Conservation (phyloP, 2,329 filamentous ascomycete genomes). For the Colletotrichum sp. region DNA sequence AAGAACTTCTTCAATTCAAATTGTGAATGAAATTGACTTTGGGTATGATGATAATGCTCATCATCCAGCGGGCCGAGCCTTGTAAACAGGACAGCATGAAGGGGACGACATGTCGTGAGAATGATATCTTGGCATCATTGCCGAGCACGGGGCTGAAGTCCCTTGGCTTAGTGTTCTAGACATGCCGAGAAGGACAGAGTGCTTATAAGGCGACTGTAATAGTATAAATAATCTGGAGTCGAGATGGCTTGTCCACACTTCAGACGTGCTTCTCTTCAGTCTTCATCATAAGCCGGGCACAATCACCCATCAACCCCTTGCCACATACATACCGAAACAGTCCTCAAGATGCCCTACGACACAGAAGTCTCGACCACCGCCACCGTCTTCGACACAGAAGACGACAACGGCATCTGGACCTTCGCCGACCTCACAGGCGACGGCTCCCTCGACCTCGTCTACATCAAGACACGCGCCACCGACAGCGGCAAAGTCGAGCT, state of each 20-base stretch:
- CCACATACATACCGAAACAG: neutral
- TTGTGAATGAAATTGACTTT: no score
- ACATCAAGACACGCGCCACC: neutral
- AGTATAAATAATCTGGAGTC: neutral
- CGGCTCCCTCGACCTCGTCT: neutral
- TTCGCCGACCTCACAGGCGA: neutral
- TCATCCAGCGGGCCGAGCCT: no score
- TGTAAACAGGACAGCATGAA: no score
- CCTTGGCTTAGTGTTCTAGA: neutral
- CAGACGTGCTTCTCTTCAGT: neutral
- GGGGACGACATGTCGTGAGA: neutral
- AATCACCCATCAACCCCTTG: neutral
- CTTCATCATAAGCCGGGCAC: neutral
- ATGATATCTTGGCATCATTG: neutral
- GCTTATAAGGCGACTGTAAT: neutral
- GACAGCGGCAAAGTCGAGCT: neutral
- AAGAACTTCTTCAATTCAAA: no score
- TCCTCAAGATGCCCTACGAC: neutral
- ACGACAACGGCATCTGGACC: neutral
- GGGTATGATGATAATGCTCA: no score
- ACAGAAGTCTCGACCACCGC: rapidly evolving
- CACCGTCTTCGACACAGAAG: neutral
- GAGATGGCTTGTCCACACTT: neutral
- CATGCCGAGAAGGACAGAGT: neutral
- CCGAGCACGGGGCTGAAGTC: neutral